Conservation (phyloP, 1,139 yeast species). For the Pneumocystis oryctolagi region DNA sequence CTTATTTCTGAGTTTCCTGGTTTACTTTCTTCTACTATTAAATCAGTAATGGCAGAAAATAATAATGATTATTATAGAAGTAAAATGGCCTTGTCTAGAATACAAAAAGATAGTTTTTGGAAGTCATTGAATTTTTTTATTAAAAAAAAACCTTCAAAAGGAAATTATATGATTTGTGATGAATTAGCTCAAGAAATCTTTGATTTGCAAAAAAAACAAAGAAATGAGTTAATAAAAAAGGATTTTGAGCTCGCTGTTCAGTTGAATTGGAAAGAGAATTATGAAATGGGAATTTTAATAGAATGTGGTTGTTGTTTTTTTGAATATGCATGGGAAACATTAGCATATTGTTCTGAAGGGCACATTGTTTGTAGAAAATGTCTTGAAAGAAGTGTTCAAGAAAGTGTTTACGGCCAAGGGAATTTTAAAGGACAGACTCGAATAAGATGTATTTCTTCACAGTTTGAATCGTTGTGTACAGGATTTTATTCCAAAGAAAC, state of each 20-base stretch:
- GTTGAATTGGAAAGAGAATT: conserved; percentile 10
- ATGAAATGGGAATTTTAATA: conserved; percentile 8
- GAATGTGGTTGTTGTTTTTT: conserved; percentile 16
- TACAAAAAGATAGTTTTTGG: conserved; percentile 9
- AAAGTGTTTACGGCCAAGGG: conserved; percentile 15
- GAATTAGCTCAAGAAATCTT: conserved; percentile 12
- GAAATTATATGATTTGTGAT: conserved; percentile 6
- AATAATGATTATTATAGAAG: conserved; percentile 11
- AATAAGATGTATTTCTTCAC: conserved; percentile 14
- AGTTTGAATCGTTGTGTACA: conserved; percentile 9
- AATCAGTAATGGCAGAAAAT: conserved; percentile 11
- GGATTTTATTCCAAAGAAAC: conserved; percentile 9
- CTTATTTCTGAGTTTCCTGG: conserved; percentile 7
- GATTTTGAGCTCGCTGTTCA: conserved; percentile 11
- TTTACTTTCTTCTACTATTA: conserved; percentile 8
- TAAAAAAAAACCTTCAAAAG: conserved; percentile 1
- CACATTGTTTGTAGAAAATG: conserved; percentile 14
- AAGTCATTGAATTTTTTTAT: neutral
- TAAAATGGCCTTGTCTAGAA: conserved; percentile 9
- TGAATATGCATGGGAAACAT: conserved; percentile 15
- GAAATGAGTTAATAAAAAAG: neutral
- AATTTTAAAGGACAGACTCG: conserved; percentile 11
- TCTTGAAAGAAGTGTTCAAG: conserved; percentile 10
- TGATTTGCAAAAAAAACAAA: conserved; percentile 7
- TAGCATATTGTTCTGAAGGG: conserved; percentile 13